Conservation (phyloP, 306 rosid species). For the Castanopsis chinensis region DNA sequence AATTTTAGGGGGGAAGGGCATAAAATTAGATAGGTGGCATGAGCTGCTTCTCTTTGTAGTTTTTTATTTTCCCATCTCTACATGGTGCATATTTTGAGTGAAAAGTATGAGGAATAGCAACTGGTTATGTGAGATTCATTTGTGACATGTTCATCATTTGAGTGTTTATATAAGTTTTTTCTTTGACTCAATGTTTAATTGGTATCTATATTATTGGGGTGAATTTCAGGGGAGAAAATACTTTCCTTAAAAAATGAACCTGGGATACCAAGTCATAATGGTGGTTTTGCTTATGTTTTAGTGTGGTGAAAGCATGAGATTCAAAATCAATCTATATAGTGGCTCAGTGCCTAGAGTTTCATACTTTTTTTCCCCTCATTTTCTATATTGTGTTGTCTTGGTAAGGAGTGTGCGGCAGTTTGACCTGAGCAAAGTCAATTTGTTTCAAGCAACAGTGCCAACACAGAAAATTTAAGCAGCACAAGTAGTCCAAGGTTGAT, state of each 20-base stretch:
- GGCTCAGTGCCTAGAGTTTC: not conserved
- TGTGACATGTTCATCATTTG: too few relatives aligned
- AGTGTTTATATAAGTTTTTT: too few relatives aligned
- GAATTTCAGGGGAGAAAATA: too few relatives aligned
- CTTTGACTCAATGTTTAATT: too few relatives aligned
- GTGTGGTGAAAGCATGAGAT: not conserved
- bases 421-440: constrained; percentile 35
- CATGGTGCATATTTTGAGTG: too few relatives aligned
- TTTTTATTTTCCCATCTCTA: too few relatives aligned
- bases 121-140: too few relatives aligned
- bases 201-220: too few relatives aligned
- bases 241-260: not conserved
- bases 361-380: not conserved
- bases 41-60: too few relatives aligned
- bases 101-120: too few relatives aligned
- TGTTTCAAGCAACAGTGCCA: constrained; percentile 27
- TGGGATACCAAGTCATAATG: not conserved
- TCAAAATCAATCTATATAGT: not conserved
- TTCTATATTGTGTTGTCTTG: constrained; percentile 8
- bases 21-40: too few relatives aligned
- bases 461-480: constrained; percentile 34
- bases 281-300: not conserved
- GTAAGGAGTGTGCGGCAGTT: constrained; percentile 47
- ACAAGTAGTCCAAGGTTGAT: constrained; percentile 27
- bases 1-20: too few relatives aligned